A percentile compares a stretch with the other conserved stretches of the same genome.
phyloP scores from a whole-genome alignment of 352 stramenopile genomes.

The Blastocystis sp. region DNA sequence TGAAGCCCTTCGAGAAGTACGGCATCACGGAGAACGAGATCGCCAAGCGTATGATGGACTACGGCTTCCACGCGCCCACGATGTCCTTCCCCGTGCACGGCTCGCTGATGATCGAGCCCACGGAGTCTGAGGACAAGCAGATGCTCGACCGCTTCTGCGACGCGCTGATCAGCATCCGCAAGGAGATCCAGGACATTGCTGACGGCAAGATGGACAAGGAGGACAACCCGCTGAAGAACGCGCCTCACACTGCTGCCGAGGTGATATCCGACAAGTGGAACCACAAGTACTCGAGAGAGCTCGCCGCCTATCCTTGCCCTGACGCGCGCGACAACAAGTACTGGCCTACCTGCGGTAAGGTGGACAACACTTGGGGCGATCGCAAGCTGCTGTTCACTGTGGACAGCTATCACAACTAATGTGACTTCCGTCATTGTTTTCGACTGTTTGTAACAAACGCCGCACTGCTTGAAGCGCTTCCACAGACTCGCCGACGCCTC shows the following conservation, averaged over 20 bases:
- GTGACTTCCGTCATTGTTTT: background rate
- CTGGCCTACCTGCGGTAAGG: conserved; percentile 92
- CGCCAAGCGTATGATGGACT: conserved; percentile 97
- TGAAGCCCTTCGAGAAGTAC: conserved; percentile 91
- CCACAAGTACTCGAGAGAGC: conserved; percentile 89
- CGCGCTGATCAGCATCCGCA: conserved; percentile 91
- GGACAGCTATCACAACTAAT: conserved; percentile 62
- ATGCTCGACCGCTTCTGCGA: conserved; percentile 97
- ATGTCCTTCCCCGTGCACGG: conserved; percentile 98
- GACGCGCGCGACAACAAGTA: conserved; percentile 95
- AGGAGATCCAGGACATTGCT: conserved; percentile 95
- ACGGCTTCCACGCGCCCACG: conserved; percentile 98
- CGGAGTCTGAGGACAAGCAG: conserved; percentile 94
- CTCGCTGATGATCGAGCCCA: conserved; percentile 99
- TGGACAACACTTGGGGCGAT: conserved; percentile 99
- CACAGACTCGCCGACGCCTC: background rate
- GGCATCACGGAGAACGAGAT: conserved; percentile 96
- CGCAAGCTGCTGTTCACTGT: conserved; percentile 91
- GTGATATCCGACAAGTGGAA: conserved; percentile 91
- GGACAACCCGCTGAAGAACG: conserved; percentile 89
- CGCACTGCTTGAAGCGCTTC: background rate
- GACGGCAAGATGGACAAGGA: conserved; percentile 87
- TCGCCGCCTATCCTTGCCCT: conserved; percentile 90
- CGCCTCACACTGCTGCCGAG: conserved; percentile 93
- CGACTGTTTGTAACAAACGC: background rate